Evolutionary conservation across 2,329 filamentous ascomycete species (phyloP).

Genomic region (Trichophyton equinum): DNA sequence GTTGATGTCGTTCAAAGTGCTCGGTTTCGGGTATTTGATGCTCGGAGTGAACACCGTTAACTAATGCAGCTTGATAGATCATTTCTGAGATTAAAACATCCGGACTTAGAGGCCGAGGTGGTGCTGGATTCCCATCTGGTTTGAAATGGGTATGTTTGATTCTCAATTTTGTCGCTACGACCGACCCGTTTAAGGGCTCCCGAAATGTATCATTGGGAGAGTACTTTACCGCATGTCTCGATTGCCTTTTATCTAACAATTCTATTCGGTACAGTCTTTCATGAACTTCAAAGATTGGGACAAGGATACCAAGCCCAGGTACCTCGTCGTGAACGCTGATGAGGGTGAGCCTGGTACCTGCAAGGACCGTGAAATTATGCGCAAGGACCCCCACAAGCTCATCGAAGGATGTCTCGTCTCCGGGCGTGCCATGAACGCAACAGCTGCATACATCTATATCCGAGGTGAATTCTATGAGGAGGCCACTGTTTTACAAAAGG

Average conservation of each 20-base stretch:
- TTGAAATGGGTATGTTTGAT: slow-evolving; percentile 80
- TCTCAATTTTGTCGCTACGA: neutral
- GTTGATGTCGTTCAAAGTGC: neutral
- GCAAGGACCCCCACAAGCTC: slow-evolving; percentile 98
- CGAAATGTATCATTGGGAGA: neutral
- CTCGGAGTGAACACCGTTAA: neutral
- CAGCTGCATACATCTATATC: slow-evolving; percentile 98
- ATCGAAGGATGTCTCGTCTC: slow-evolving; percentile 93
- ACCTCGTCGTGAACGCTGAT: slow-evolving; percentile 95
- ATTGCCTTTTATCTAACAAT: slow-evolving; percentile 4
- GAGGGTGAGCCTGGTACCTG: slow-evolving; percentile 98
- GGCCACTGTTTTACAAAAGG: slow-evolving; percentile 80
- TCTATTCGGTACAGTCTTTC: slow-evolving; percentile 56
- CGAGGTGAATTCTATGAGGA: slow-evolving; percentile 97
- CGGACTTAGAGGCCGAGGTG: slow-evolving; percentile 85
- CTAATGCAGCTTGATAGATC: slow-evolving; percentile 44
- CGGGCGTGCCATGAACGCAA: slow-evolving; percentile 96
- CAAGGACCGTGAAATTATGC: slow-evolving; percentile 99
- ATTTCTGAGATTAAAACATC: slow-evolving; percentile 96
- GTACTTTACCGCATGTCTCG: neutral
- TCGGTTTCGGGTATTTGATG: slow-evolving; percentile 6
- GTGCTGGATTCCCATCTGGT: slow-evolving; percentile 93
- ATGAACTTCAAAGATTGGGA: slow-evolving; percentile 99
- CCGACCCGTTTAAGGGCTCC: neutral
- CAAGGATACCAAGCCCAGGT: slow-evolving; percentile 89